Conservation (phyloP, 164 flowering plant species). For the Aristolochia californica region DNA sequence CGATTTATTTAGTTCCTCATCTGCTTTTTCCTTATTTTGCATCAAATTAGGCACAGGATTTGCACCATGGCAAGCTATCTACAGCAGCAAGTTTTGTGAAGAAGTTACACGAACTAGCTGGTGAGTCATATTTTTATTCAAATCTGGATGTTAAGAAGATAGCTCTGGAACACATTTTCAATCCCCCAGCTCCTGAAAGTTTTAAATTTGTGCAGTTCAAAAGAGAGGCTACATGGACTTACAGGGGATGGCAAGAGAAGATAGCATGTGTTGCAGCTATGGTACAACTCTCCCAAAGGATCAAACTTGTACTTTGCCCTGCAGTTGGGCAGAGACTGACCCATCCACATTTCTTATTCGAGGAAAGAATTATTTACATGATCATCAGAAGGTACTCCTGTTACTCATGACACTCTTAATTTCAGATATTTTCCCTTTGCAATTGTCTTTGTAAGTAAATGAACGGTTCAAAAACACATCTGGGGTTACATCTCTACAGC, state of each 20-base stretch:
- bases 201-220: conserved; percentile 35
- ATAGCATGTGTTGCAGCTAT: conserved; percentile 23
- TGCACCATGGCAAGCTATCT: conserved; percentile 29
- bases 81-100: conserved; percentile 49
- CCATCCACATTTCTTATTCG: conserved; percentile 49
- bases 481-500: too few species aligned
- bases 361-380: conserved; percentile 32
- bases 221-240: conserved; percentile 55
- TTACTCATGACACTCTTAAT: too few species aligned
- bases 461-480: too few species aligned
- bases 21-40: background rate
- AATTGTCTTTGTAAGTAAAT: too few species aligned
- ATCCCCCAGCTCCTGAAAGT: conserved; percentile 1
- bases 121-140: conserved; percentile 11
- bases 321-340: conserved; percentile 41
- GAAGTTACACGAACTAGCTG: conserved; percentile 47
- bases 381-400: conserved; percentile 29
- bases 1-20: too few species aligned
- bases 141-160: too few species aligned
- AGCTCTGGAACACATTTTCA: too few species aligned
- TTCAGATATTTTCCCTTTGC: too few species aligned
- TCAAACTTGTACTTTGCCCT: conserved; percentile 21
- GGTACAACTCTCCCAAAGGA: conserved; percentile 43
- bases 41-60: conserved; percentile 26
- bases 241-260: conserved; percentile 23